Evolutionary conservation across 2,329 filamentous ascomycete genomes (phyloP), one percentile per base, ranked within the genome.

Genomic region (Stylonectria norvegica): DNA sequence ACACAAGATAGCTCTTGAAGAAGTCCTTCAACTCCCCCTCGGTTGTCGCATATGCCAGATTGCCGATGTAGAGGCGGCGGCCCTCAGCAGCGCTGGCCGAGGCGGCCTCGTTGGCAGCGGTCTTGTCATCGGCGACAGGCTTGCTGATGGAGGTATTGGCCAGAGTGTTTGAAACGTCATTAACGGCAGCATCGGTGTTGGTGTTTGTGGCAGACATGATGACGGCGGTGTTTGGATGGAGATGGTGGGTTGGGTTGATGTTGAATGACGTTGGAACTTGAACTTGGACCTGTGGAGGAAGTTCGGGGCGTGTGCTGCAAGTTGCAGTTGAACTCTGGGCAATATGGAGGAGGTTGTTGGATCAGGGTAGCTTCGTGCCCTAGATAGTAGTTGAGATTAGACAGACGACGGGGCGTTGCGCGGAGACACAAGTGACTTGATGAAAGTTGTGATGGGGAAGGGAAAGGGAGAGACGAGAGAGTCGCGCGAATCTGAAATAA

Each of bases 11-110:
- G 73, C 85, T 87, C 81, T 93, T 91, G 86, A 98, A 98, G 82
- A 98, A 98, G 63, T 93, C 87, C 81, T 94, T 95, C 81, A 98
- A 89, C 85, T 96, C 89, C 85, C 87, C 93, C 87, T 97, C 93
- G 71, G 89, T 95, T 84, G 93, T 97, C 85, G 91, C 90, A 73
- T 98, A 98, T 65, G 93, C 93, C 83, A 98, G 87, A 81, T 98
- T 98, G 79, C 93, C 93, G 78, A 98, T 97, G 78, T 98, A 98
- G 64, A 98, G 86, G 77, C 93, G 89, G 78, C 93, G 89, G 71
- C 93, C 91, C 80, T 98, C 93, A 72, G 91, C 90, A 71, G 93
- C 93, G 76, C 89, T 95, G 74, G 89, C 89, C 70, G 93, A 85
- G 66, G 93, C 89, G 70, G 90, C 89, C 71, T 95, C 89, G 67